Base-by-base conservation (phyloP, 1,139 yeast species). In the Yamadazyma atlantica region DNA sequence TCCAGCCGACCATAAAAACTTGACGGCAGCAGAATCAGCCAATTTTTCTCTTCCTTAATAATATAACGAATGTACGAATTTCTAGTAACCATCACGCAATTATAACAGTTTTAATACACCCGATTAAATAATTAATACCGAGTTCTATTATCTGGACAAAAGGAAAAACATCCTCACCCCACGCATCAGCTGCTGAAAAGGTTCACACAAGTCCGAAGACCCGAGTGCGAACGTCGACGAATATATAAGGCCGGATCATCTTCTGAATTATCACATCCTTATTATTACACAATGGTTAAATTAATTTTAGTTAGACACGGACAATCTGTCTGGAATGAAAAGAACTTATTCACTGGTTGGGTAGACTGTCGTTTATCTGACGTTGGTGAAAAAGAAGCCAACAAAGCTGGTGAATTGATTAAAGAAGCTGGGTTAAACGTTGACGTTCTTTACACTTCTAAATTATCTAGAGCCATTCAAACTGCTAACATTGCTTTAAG, bases 271-370 rank as follows among this genome's bases (percentile, higher is more conserved):
- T 19, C 10, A 14, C 4, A 7, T 19, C 12, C 14, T 12, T 28
- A 29, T 15, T 24, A 19, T 18, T 4, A 23, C 21, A 57, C 45
- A 48, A 71, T 71, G 76, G 86, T 83, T 58, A 84, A 82, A 68
- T 76, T 85, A 70, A 78, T 85, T 61, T 74, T 85, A 66, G 86
- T 85, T 57, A 85, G 97, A 80, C 97, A 90, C 92, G 97, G 97
- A 62, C 96, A 90, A 78, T 86, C 96, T 73, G 97, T 87, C 69
- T 90, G 97, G 97, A 90, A 90, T 71, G 96, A 88, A 72, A 87
- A 87, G 80, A 90, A 92, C 80, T 79, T 90, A 57, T 92, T 92
- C 83, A 90, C 97, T 66, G 98, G 98, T 62, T 92, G 98, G 98
- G 97, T 90, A 50, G 97, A 90, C 67, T 95, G 88, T 53, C 78